phyloP scores from a whole-genome alignment of 768 basidiomycete species.

The Pleurotus tuber-regium region DNA sequence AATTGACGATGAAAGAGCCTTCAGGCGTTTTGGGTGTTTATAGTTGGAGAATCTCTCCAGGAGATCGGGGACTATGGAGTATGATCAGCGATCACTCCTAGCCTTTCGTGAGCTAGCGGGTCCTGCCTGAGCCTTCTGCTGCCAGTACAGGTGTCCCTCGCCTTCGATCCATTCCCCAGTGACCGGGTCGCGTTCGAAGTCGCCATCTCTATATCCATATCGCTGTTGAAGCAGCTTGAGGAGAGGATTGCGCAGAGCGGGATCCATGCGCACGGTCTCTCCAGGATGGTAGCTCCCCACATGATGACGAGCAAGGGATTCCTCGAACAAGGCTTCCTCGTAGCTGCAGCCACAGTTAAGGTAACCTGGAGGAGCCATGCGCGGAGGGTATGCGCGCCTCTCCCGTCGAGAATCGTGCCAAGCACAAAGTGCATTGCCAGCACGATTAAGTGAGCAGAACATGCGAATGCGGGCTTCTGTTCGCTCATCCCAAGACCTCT shows the following conservation, averaged over 20 bases:
- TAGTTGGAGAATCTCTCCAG: conserved; percentile 11
- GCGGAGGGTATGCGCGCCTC: conserved; percentile 71
- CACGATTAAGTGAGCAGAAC: conserved; percentile 81
- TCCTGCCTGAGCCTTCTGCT: conserved; percentile 47
- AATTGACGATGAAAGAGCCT: background rate
- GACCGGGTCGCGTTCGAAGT: conserved; percentile 71
- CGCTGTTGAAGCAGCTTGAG: conserved; percentile 67
- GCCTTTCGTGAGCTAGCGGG: conserved; percentile 29
- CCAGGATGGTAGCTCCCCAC: conserved; percentile 85
- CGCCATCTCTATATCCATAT: conserved; percentile 80
- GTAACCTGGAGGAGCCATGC: conserved; percentile 73
- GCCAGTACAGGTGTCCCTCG: conserved; percentile 65
- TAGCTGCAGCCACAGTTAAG: conserved; percentile 87
- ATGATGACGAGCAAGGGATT: conserved; percentile 72
- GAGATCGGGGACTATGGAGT: conserved; percentile 27
- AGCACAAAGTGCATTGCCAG: conserved; percentile 84
- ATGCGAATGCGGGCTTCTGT: conserved; percentile 69
- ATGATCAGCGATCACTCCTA: conserved; percentile 16
- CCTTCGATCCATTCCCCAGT: conserved; percentile 68
- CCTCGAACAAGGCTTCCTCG: conserved; percentile 85
- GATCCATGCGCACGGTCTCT: conserved; percentile 87
- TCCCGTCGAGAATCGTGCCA: conserved; percentile 91
- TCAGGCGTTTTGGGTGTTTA: background rate
- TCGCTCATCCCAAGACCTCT: conserved; percentile 65
- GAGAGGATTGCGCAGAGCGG: conserved; percentile 78